phyloP scores from a whole-genome alignment of 495 filamentous ascomycete species.

The Aspergillus cavernicola region DNA sequence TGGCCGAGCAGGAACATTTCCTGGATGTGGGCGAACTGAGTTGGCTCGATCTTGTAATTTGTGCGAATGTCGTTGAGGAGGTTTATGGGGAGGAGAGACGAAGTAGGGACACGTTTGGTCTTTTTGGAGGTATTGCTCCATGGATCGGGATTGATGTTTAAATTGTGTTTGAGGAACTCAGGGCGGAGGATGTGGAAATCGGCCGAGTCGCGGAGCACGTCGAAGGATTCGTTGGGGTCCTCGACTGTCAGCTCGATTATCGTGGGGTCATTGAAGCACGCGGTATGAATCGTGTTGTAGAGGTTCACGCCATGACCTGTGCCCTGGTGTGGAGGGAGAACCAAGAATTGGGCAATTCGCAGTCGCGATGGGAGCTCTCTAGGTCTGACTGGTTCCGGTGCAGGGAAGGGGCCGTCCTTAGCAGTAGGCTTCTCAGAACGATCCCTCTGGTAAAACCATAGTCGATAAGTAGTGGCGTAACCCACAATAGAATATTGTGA shows the following conservation, averaged over 20 bases:
- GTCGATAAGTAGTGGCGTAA: conserved; percentile 87
- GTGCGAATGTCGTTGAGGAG: conserved; percentile 58
- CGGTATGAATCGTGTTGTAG: conserved; percentile 70
- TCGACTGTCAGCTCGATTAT: conserved; percentile 88
- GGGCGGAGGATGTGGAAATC: conserved; percentile 66
- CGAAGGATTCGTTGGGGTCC: conserved; percentile 92
- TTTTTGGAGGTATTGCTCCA: conserved; percentile 35
- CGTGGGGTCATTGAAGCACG: conserved; percentile 57
- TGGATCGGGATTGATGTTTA: conserved; percentile 44
- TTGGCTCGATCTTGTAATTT: conserved; percentile 69
- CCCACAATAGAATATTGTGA: conserved; percentile 72
- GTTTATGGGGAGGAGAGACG: conserved; percentile 56
- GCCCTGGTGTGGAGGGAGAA: conserved; percentile 83
- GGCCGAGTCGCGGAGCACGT: conserved; percentile 79
- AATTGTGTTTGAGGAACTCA: conserved; percentile 40
- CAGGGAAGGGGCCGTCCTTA: conserved; percentile 42
- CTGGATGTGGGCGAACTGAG: conserved; percentile 82
- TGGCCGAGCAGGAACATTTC: conserved; percentile 84
- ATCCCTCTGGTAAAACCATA: conserved; percentile 45
- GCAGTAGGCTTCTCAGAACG: conserved; percentile 23
- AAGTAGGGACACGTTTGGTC: conserved; percentile 52
- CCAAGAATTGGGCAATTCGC: conserved; percentile 89
- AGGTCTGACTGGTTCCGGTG: conserved; percentile 33
- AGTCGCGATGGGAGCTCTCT: conserved; percentile 61
- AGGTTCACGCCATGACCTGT: conserved; percentile 75